These are phyloP conservation scores for Zygosaccharomyces pseudorouxii DNA, from an alignment of 805 yeast species.

Conservation along the genomic window DNA sequence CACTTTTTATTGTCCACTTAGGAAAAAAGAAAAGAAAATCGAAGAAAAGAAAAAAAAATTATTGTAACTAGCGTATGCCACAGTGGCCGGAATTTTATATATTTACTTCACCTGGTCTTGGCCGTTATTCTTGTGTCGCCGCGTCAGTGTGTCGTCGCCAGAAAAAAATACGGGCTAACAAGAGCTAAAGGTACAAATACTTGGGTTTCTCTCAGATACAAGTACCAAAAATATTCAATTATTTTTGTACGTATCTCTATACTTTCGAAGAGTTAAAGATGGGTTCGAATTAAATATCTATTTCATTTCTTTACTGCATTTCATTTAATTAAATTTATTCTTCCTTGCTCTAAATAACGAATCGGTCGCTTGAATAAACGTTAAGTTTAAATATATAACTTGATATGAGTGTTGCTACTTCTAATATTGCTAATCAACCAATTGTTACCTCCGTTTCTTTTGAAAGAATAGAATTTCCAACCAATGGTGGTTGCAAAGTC, in stretches of 20 bases:
- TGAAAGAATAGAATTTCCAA: neutral
- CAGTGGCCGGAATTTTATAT: neutral
- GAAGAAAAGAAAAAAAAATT: neutral
- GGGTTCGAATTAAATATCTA: no score
- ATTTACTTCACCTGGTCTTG: neutral
- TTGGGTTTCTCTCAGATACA: neutral
- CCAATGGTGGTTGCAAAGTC: neutral
- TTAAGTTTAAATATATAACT: neutral
- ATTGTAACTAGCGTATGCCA: neutral
- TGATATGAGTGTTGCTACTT: neutral
- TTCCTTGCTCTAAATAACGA: no score
- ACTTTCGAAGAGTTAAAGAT: no score
- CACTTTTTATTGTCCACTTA: no score
- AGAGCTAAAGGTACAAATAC: neutral
- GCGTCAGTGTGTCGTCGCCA: slow-evolving; percentile 3
- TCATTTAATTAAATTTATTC: no score
- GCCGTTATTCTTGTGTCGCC: neutral
- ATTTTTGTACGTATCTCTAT: neutral
- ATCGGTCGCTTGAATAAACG: neutral
- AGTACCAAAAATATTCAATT: neutral
- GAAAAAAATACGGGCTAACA: neutral
- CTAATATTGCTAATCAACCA: neutral
- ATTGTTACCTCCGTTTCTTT: neutral
- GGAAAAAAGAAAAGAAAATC: no score
- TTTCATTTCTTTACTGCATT: no score